Evolutionary conservation across 2,329 filamentous ascomycete species (phyloP), one percentile per base, ranked within the genome.

Genomic region (Tolypocladium pustulatum): DNA sequence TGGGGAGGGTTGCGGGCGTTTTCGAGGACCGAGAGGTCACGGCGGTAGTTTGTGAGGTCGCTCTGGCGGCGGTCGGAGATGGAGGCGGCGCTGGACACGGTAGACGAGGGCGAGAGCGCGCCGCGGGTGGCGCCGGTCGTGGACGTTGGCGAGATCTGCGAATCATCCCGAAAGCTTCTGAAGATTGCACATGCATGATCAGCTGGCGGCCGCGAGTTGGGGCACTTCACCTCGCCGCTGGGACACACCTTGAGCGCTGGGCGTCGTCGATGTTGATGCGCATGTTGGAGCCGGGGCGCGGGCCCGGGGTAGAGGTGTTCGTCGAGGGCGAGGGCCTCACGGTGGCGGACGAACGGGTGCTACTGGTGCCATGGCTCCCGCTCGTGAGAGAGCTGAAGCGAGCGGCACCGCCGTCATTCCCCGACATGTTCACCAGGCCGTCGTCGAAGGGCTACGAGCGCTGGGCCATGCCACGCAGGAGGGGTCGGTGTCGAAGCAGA

Each of bases 41-140:
- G 87, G 67, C 87, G 84, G 70, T 90, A 87, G 70, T 88, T 86
- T 69, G 78, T 78, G 65, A 89, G 80, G 68, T 87, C 84, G 75
- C 78, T 81, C 68, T 81, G 71, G 64, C 80, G 77, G 66, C 78
- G 81, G 63, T 82, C 82, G 71, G 76, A 73, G 61, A 76, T 76
- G 60, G 73, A 57, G 75, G 76, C 30, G 49, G 27, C 65, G 78
- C 64, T 64, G 63, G 64, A 69, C 61, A 71, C 68, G 49, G 72
- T 72, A 58, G 75, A 75, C 37, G 77, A 75, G 60, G 74, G 78
- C 61, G 81, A 82, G 64, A 79, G 69, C 61, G 73, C 71, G 65
- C 73, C 68, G 68, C 76, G 76, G 64, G 74, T 69, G 61, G 73
- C 73, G 27, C 13, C 46, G 62, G 73, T 71, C 43, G 73, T 73